phyloP scores from a whole-genome alignment of 1,284 basidiomycete genomes.

The Mrakiaceae sp. region DNA sequence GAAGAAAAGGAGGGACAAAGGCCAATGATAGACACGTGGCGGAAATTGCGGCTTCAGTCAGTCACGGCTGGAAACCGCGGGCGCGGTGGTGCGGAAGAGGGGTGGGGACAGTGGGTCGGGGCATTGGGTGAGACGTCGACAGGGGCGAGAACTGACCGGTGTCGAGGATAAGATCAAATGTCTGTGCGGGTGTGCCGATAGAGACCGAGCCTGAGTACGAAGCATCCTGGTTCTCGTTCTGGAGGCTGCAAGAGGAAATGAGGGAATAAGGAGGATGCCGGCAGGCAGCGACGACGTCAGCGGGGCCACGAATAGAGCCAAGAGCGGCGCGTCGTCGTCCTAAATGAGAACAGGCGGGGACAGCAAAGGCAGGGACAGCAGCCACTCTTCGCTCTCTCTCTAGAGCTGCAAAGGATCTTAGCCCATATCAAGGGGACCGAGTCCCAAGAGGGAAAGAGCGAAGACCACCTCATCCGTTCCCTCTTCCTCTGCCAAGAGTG shows the following conservation, averaged over 20 bases:
- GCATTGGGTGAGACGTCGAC: slow-evolving; percentile 33
- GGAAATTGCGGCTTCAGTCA: too few relatives aligned
- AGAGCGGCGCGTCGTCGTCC: neutral
- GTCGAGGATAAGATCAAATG: slow-evolving; percentile 40
- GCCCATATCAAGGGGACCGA: neutral
- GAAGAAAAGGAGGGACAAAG: neutral
- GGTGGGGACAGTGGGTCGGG: neutral
- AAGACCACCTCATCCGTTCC: neutral
- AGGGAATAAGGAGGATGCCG: neutral
- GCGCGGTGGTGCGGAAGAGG: neutral
- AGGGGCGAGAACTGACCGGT: slow-evolving; percentile 30
- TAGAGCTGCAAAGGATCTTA: neutral
- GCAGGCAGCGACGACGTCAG: neutral
- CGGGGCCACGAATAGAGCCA: neutral
- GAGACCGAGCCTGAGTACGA: slow-evolving; percentile 32
- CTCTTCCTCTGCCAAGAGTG: too few relatives aligned
- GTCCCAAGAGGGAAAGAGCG: neutral
- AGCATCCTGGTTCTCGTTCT: slow-evolving; percentile 31
- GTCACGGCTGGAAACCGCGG: neutral
- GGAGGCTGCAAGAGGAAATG: neutral
- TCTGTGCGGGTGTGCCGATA: slow-evolving; percentile 38
- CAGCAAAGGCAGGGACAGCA: too few relatives aligned
- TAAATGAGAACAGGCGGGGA: neutral
- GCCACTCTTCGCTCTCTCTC: too few relatives aligned
- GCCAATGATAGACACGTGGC: neutral